Base-by-base conservation (phyloP, 441 rosid genomes). In the Flueggea neowawraea region DNA sequence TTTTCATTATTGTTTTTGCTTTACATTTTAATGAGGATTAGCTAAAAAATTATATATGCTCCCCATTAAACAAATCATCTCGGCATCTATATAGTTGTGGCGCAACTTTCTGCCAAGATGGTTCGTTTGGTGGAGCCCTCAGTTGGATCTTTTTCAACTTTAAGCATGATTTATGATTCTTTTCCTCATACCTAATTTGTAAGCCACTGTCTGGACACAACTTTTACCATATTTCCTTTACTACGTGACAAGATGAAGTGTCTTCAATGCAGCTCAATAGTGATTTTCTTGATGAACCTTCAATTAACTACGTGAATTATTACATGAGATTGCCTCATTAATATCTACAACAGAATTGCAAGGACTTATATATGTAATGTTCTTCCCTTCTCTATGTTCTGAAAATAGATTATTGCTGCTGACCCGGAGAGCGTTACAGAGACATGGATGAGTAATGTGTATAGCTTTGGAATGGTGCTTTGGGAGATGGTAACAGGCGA, bases 401-500 rank as follows among this genome's bases (percentile, higher is more conserved):
- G 69, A 48, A 69, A 75, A 47, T 89, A 93, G 98, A 87, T 90
- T 41, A 88, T 93, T 72, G 95, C 98, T 22, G 96, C 97, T 22
- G 98, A 93, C 67, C 98, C 96, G 2, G 98, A 90, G 79, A 82
- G 76, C 65, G 89, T 91, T 2, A 74, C 77, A 0, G 98, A 93
- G 88, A 90, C 98, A 31, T 88, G 95, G 91, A 93, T 88, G 98
- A 93, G 98, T 67, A 93, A 93, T 73, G 89, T 75, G 22, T 93
- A 88, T 70, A 93, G 97, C 79, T 90, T 87, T 7, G 98, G 98
- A 45, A 93, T 93, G 98, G 88, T 93, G 62, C 61, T 88, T 53
- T 93, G 98, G 98, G 98, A 93, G 75, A 88, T 85, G 96, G 91
- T 93, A 69, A 80, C 95, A 0, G 97, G 97, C 17, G 97, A 93